phyloP scores from a whole-genome alignment of 257 asterid species.

The Fraxinus cuspidata region DNA sequence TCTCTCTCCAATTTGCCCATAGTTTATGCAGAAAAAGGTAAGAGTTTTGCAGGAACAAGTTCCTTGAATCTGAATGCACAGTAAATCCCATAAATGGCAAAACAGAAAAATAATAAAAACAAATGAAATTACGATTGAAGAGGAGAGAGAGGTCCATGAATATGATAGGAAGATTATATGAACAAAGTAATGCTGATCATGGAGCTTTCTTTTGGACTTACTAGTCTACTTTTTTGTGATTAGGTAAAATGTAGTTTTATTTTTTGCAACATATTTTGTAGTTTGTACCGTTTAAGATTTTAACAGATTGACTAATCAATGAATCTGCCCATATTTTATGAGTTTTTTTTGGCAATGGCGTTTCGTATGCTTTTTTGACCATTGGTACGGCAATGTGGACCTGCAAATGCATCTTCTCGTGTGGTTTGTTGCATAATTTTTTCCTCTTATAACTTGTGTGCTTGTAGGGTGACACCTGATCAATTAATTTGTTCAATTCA shows the following conservation, averaged over 20 bases:
- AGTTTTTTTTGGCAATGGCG: constrained; percentile 30
- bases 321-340: constrained; percentile 37
- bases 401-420: constrained; percentile 39
- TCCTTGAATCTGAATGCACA: constrained; percentile 25
- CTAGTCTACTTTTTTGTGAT: too few relatives aligned
- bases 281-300: neutral
- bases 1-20: constrained; percentile 16
- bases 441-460: constrained; percentile 25
- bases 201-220: too few relatives aligned
- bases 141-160: too few relatives aligned
- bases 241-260: too few relatives aligned
- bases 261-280: too few relatives aligned
- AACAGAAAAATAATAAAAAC: neutral
- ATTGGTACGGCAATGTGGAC: constrained; percentile 28
- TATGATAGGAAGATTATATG: neutral
- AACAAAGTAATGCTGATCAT: neutral
- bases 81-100: constrained; percentile 34
- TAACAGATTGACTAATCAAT: constrained; percentile 29
- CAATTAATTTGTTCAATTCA: too few relatives aligned
- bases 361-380: constrained; percentile 49
- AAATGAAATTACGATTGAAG: too few relatives aligned
- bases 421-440: constrained; percentile 41
- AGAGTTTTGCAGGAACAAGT: constrained; percentile 32
- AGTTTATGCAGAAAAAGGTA: constrained; percentile 15
- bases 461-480: constrained; percentile 2